phyloP scores from a whole-genome alignment of 1,284 basidiomycete genomes.

The Vanrija humicola region DNA sequence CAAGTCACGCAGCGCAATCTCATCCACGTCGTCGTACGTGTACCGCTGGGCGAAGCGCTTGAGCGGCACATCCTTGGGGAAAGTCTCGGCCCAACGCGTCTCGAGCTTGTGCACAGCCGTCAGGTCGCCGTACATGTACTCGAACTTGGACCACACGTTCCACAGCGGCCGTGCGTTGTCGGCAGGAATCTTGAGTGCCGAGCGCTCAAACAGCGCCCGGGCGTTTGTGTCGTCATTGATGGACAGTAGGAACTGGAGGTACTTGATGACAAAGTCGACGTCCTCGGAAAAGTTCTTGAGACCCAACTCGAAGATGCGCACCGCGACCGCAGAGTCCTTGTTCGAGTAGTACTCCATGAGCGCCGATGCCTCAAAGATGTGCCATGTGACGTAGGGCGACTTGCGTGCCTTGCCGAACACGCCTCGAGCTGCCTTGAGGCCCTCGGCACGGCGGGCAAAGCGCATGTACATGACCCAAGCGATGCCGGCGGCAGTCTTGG shows the following conservation, averaged over 20 bases:
- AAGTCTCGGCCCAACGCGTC: conserved; percentile 78
- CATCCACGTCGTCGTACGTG: conserved; percentile 81
- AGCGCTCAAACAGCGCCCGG: conserved; percentile 86
- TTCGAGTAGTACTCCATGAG: conserved; percentile 95
- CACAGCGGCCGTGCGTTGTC: conserved; percentile 81
- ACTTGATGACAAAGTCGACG: conserved; percentile 78
- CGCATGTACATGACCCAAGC: conserved; percentile 85
- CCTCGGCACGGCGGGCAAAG: conserved; percentile 80
- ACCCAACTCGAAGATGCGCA: conserved; percentile 92
- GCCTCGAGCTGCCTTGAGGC: conserved; percentile 69
- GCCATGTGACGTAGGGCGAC: conserved; percentile 82
- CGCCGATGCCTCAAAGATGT: conserved; percentile 88
- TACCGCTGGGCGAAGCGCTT: conserved; percentile 87
- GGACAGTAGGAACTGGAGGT: conserved; percentile 87
- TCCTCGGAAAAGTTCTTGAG: conserved; percentile 79
- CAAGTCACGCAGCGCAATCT: conserved; percentile 82
- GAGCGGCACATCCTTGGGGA: conserved; percentile 80
- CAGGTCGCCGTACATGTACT: conserved; percentile 93
- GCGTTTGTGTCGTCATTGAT: conserved; percentile 97
- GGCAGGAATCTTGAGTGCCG: conserved; percentile 63
- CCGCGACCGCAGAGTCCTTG: conserved; percentile 78
- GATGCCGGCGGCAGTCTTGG: conserved; percentile 52
- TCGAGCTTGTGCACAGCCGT: conserved; percentile 84
- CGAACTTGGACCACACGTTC: conserved; percentile 93
- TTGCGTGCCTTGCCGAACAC: conserved; percentile 82